phyloP scores from a whole-genome alignment of 169 alveolate genomes.

The Amoebophrya sp. region DNA sequence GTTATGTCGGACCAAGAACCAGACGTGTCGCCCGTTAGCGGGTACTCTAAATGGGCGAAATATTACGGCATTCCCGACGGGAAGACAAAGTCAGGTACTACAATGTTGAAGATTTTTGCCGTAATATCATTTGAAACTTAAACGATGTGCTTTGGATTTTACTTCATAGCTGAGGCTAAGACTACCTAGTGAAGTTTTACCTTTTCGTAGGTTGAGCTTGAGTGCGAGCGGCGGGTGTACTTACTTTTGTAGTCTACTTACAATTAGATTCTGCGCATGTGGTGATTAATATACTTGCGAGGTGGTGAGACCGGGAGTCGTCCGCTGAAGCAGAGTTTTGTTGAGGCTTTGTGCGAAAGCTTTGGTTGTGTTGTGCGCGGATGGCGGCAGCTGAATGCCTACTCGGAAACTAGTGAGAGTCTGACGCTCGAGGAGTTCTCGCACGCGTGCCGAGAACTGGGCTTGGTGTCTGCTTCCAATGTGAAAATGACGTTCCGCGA shows the following conservation, averaged over 20 bases:
- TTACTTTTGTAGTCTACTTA: too few species aligned
- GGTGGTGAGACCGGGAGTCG: background rate
- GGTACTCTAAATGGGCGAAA: background rate
- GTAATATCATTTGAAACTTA: too few species aligned
- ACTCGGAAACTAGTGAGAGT: background rate
- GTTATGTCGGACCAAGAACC: background rate
- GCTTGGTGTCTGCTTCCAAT: background rate
- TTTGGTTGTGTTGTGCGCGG: background rate
- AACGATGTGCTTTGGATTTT: background rate
- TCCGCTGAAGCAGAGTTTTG: background rate
- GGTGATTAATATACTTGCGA: background rate
- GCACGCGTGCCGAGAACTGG: background rate
- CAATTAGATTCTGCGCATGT: too few species aligned
- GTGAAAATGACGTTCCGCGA: slow-evolving; percentile 17
- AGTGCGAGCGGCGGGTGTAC: too few species aligned
- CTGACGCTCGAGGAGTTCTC: background rate
- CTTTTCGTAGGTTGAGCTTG: too few species aligned
- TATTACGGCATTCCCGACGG: background rate
- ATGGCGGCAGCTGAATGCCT: background rate
- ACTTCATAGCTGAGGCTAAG: background rate
- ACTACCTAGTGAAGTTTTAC: background rate
- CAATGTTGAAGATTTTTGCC: background rate
- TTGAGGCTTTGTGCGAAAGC: background rate
- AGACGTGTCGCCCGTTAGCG: background rate
- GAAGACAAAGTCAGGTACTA: background rate